Evolutionary conservation across 768 basidiomycete species (phyloP).

Genomic region (Suillus subluteus): DNA sequence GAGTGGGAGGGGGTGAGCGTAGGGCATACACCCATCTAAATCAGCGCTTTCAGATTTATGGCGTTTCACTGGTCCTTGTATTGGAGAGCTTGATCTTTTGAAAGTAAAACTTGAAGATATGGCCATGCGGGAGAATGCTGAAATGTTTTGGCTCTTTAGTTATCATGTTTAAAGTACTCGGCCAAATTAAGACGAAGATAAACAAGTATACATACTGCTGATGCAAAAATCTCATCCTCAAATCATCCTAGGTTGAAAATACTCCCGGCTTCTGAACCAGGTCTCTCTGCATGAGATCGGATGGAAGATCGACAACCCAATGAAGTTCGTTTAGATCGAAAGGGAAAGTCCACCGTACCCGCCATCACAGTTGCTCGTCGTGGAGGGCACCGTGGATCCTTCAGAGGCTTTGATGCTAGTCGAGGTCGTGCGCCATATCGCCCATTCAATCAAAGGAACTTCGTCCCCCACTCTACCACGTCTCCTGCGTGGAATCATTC

Average conservation of each 20-base stretch:
- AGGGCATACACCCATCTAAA: constrained; percentile 7
- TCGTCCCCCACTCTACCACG: not conserved
- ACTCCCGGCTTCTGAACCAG: not conserved
- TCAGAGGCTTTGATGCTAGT: not conserved
- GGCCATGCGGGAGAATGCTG: constrained; percentile 1
- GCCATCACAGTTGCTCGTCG: constrained; percentile 21
- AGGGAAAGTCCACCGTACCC: constrained; percentile 35
- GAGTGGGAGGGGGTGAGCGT: constrained; percentile 22
- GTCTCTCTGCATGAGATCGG: not conserved
- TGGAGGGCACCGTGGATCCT: constrained; percentile 4
- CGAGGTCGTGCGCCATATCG: constrained; percentile 3
- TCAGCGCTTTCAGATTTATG: constrained; percentile 22
- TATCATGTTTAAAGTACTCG: not conserved
- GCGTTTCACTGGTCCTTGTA: constrained; percentile 21
- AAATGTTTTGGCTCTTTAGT: not conserved
- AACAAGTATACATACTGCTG: constrained; percentile 25
- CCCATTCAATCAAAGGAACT: constrained; percentile 1
- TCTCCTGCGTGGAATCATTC: not conserved
- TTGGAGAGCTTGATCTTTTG: constrained; percentile 20
- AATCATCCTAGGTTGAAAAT: not conserved
- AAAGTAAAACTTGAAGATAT: constrained; percentile 10
- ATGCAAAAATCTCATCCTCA: not conserved
- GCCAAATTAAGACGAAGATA: constrained; percentile 15
- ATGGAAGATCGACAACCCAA: constrained; percentile 46
- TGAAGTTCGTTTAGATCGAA: constrained; percentile 39